A percentile compares a stretch with the other conserved stretches of the same genome.
Evolutionary conservation across 495 filamentous ascomycete species (phyloP).

Genomic region (Xanthoparmelia taractica): DNA sequence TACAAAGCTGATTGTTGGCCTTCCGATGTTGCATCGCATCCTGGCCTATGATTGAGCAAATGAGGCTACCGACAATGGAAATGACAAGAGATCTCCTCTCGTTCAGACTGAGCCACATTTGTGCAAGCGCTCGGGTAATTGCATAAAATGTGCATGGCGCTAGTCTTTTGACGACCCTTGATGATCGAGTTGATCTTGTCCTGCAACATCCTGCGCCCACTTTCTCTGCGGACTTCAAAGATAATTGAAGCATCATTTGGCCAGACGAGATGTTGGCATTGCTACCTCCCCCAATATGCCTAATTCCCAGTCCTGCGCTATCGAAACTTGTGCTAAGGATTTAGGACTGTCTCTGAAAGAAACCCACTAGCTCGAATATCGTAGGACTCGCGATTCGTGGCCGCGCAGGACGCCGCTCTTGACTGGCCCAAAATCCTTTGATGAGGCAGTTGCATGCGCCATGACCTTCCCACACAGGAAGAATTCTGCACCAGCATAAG

Average conservation of each 20-base stretch:
- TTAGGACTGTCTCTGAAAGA: background rate
- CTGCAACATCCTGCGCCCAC: background rate
- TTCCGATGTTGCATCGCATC: background rate
- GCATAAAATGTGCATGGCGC: background rate
- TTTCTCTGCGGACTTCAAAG: background rate
- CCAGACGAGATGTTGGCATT: background rate
- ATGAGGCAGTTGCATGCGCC: background rate
- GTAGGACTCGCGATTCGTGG: background rate
- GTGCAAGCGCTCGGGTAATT: constrained; percentile 2
- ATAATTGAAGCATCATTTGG: background rate
- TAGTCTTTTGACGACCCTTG: background rate
- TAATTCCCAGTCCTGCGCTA: background rate
- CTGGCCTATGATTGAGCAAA: background rate
- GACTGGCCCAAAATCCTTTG: background rate
- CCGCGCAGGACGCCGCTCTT: background rate
- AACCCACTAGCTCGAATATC: background rate
- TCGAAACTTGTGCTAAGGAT: background rate
- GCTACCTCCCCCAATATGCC: background rate
- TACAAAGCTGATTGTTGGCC: background rate
- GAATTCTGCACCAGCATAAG: background rate
- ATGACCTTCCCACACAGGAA: background rate
- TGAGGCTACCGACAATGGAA: background rate
- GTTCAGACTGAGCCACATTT: background rate
- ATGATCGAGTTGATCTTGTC: background rate
- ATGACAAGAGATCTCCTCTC: no score